A percentile compares a stretch with the other conserved stretches of the same genome.
These are phyloP conservation scores for Eruca vesicaria DNA, from an alignment of 441 rosid genomes.

Conservation along the genomic window DNA sequence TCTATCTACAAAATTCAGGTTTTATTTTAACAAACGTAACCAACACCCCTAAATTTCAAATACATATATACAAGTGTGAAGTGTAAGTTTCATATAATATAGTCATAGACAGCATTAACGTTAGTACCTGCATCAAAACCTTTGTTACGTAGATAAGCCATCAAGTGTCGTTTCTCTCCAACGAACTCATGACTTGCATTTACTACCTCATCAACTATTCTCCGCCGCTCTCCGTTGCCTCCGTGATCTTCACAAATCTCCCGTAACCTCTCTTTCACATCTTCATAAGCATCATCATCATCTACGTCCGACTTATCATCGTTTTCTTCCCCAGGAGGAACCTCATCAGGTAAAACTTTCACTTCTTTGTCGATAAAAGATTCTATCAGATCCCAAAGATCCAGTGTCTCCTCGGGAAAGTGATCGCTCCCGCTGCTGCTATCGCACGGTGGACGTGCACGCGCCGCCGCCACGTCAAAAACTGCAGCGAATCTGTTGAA, in stretches of 20 bases:
- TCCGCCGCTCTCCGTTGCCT: conserved; percentile 26
- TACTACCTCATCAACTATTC: conserved; percentile 36
- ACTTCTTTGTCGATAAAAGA: conserved; percentile 64
- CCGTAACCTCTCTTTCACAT: conserved; percentile 37
- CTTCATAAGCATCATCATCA: conserved; percentile 34
- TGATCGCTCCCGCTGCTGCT: conserved; percentile 82
- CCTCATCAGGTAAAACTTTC: not conserved
- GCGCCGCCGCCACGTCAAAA: conserved; percentile 53
- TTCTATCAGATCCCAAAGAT: conserved; percentile 69
- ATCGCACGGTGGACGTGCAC: conserved; percentile 41
- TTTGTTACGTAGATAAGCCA: conserved; percentile 50
- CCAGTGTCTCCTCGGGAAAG: conserved; percentile 38
- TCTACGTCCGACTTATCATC: conserved; percentile 22
- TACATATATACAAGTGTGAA: not conserved
- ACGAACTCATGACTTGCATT: conserved; percentile 23
- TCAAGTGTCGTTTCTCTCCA: conserved; percentile 44
- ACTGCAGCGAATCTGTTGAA: conserved; percentile 47
- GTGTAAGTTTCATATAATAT: not conserved
- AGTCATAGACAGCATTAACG: not conserved
- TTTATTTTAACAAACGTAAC: not conserved
- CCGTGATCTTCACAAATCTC: conserved; percentile 25
- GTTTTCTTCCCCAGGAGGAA: conserved; percentile 1
- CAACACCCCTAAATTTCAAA: not conserved
- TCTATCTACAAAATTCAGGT: not conserved
- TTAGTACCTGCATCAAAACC: conserved; percentile 77